Evolutionary conservation across 495 filamentous ascomycete species (phyloP).

Genomic region (Hyaloscypha bicolor): DNA sequence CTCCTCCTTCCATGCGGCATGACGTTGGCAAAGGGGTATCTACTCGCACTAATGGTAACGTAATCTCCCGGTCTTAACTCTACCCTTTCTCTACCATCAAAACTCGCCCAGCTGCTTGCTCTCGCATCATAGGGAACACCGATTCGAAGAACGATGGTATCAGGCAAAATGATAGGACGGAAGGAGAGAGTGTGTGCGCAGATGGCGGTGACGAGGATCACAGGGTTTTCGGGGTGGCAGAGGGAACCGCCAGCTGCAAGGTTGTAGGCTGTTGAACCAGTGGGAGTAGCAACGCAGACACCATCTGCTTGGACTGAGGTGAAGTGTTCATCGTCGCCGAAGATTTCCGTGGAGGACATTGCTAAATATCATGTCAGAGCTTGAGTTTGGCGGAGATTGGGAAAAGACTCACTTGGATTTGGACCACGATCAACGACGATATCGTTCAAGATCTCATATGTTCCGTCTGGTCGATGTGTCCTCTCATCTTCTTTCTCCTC

Average conservation of each 20-base stretch:
- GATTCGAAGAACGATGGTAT: conserved; percentile 88
- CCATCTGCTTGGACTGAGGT: conserved; percentile 87
- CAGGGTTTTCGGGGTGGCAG: conserved; percentile 95
- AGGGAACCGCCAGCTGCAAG: conserved; percentile 93
- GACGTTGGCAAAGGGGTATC: conserved; percentile 92
- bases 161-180: conserved; percentile 91
- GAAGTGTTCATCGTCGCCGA: conserved; percentile 95
- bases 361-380: conserved; percentile 47
- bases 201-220: conserved; percentile 93
- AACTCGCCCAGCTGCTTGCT: conserved; percentile 91
- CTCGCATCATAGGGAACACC: conserved; percentile 93
- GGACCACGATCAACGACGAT: conserved; percentile 89
- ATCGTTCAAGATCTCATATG: conserved; percentile 91
- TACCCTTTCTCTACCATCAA: conserved; percentile 88
- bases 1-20: conserved; percentile 71
- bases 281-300: conserved; percentile 88
- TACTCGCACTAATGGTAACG: conserved; percentile 88
- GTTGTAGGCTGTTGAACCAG: conserved; percentile 95
- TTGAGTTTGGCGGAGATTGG: background rate
- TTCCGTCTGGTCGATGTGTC: conserved; percentile 79
- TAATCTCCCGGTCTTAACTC: conserved; percentile 92
- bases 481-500: conserved; percentile 77
- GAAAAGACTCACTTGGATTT: conserved; percentile 55
- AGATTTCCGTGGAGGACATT: conserved; percentile 86
- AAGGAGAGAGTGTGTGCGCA: conserved; percentile 96